Base-by-base conservation (phyloP, 495 filamentous ascomycete genomes). In the Aspergillus coremiiformis region DNA sequence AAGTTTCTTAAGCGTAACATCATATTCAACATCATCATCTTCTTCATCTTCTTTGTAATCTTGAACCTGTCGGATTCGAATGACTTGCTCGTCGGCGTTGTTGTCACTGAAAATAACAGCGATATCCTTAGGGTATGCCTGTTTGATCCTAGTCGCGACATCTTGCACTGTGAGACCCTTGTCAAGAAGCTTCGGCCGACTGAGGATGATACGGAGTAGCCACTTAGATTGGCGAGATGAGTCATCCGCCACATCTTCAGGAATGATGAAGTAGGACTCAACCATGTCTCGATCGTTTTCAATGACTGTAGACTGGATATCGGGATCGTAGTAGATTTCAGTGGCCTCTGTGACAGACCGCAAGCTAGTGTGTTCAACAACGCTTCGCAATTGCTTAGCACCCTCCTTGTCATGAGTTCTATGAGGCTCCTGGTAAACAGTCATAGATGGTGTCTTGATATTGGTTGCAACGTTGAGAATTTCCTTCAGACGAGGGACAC, bases 391-490 rank as follows among this genome's bases (percentile, higher is more conserved):
- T 39, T 74, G 69, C 77, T 95, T 96, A n/a, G 89, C 89, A 43
- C 77, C 77, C 43, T 93, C 86, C 65, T 94, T 84, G 43, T 83
- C 79, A 19, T 74, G 74, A 5, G 69, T 70, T 44, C 73, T 74
- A 8, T 69, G 60, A 15, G 73, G 70, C 37, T 85, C 76, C 55
- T 93, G 82, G 61, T 90, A 95, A n/a, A 99, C 88, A 41, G 85
- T 83, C 92, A 96, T 96, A 14, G 89, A 91, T 5, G 93, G 93
- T 0, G 93, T 99, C 78, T 99, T 99, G 76, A 99, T 95, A 64
- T 96, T 94, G 52, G 83, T 87, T 2, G 93, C 92, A 37, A 97
- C 87, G 65, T 99, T 97, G 32, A 99, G 75, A 81, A 99, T 97
- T 72, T 99, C 93, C 81, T 99, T 99, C 17, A 99, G 78, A 81